Base-by-base conservation (phyloP, 2,329 filamentous ascomycete genomes). In the Stagonosporopsis rhizophila region DNA sequence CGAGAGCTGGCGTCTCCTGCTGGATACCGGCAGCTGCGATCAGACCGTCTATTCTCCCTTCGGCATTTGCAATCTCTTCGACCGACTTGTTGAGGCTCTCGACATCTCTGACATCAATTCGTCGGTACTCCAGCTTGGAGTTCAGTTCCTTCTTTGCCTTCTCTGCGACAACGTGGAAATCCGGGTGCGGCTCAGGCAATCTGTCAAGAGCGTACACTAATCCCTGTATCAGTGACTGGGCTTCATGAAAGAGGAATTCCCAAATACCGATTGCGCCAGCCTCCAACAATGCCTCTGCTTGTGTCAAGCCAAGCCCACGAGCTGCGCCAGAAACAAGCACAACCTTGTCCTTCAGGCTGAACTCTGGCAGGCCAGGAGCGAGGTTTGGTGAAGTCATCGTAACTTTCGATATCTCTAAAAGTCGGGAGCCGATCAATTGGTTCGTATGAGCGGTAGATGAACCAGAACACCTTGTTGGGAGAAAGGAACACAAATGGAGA, bases 1-100 rank as follows among this genome's bases (percentile, higher is more conserved):
- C 91, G 51, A 96, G 80, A 1, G 93, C 92, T 0, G 90, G 78
- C 0, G 87, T 92, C 78, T 96, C 91, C 76, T 96, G 89, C 77
- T 96, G 91, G 67, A 92, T 90, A 1, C 87, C 88, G 0, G 88
- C 89, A 0, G 87, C 87, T 0, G 88, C 87, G 44, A 96, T 86
- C 52, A 96, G 78, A 0, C 92, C 92, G 70, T 96, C 91, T 59
- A 96, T 77, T 15, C 89, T 85, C 6, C 89, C 89, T 61, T 92
- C 85, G 56, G 84, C 78, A 46, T 86, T 81, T 15, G 87, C 90
- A 62, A 96, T 95, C 11, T 79, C 81, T 61, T 83, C 81, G 44
- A 96, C 81, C 48, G 90, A 83, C 38, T 79, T 80, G 72, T 93
- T 88, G 41, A 96, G 82, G 35, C 81, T 76, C 4, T 82, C 79